Evolutionary conservation across 441 rosid species (phyloP), one percentile per base, ranked within the genome.

Genomic region (Macaranga tanarius): DNA sequence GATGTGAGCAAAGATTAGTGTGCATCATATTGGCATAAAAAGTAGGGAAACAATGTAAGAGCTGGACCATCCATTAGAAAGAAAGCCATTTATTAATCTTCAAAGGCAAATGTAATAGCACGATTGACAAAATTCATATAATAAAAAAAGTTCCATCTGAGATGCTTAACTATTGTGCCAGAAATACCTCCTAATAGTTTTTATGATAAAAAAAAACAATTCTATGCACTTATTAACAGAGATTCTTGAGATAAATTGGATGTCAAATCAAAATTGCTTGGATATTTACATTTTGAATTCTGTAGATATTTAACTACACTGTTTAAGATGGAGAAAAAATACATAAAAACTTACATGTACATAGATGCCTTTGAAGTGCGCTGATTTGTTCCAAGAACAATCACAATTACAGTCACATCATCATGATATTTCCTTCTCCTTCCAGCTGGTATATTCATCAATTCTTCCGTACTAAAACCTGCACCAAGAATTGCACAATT

Each of bases 351-450:
- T 73, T 76, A 85, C 79, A 75, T 70, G 69, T 71, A 85, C 7
- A 92, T 95, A 15, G 99, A 95, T 67, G 99, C 99, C 83, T 86
- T 92, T n/a, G 92, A 78, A 11, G 96, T 88, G 52, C 99, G 92
- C 70, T 91, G 92, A 73, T 87, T 85, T 0, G 87, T 80, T 75
- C 99, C 97, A 5, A 92, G 90, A 55, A 89, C 88, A 77, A 95
- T 85, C 70, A 95, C 92, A 23, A 95, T 88, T 17, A 92, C 91
- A 56, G 99, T 92, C 45, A 95, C 92, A 79, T 95, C 99, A 55
- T 95, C 99, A 45, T 92, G 99, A 79, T 95, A 95, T 78, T 94
- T 92, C 84, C 98, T 81, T 79, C 91, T 89, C 90, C 96, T 79
- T 54, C 99, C 99, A 23, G 93, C 92, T 17, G 98, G 99, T 71